These are phyloP conservation scores for Alnus rubra DNA, from an alignment of 306 rosid species.

Conservation along the genomic window DNA sequence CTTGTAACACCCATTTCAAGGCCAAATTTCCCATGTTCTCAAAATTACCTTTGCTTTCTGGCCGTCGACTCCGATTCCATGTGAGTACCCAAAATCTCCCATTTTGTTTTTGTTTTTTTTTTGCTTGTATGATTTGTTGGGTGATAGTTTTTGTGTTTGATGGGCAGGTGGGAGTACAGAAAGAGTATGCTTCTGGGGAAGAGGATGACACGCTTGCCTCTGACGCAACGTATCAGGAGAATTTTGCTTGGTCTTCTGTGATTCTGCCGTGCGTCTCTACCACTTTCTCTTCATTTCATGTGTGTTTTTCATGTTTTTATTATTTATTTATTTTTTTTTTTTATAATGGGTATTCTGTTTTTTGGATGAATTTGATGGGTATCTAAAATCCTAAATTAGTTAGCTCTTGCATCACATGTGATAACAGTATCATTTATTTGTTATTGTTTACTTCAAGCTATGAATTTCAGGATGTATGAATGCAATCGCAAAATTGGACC, in stretches of 20 bases:
- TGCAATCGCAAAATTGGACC: not conserved
- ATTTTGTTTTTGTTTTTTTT: constrained; percentile 14
- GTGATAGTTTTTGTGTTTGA: constrained; percentile 11
- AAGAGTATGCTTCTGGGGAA: constrained; percentile 55
- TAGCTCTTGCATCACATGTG: not conserved
- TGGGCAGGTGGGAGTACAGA: constrained; percentile 64
- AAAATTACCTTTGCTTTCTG: constrained; percentile 25
- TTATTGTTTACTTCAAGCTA: not conserved
- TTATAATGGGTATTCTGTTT: not conserved
- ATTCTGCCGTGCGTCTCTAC: constrained; percentile 73
- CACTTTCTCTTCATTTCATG: not conserved
- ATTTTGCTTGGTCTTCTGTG: constrained; percentile 73
- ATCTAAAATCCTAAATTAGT: not conserved
- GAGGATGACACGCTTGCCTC: constrained; percentile 49
- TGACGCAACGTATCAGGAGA: constrained; percentile 51
- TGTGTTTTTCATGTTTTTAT: not conserved
- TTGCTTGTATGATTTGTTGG: constrained; percentile 29
- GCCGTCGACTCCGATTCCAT: constrained; percentile 43
- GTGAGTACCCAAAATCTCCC: constrained; percentile 40
- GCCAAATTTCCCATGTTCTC: constrained; percentile 31
- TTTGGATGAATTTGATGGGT: not conserved
- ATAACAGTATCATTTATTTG: not conserved
- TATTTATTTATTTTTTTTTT: not conserved
- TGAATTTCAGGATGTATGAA: not conserved
- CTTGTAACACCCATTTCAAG: constrained; percentile 24